A percentile compares a stretch with the other conserved stretches of the same genome.
Evolutionary conservation across 805 yeast genomes (phyloP).

Genomic region (Wickerhamomyces canadensis): DNA sequence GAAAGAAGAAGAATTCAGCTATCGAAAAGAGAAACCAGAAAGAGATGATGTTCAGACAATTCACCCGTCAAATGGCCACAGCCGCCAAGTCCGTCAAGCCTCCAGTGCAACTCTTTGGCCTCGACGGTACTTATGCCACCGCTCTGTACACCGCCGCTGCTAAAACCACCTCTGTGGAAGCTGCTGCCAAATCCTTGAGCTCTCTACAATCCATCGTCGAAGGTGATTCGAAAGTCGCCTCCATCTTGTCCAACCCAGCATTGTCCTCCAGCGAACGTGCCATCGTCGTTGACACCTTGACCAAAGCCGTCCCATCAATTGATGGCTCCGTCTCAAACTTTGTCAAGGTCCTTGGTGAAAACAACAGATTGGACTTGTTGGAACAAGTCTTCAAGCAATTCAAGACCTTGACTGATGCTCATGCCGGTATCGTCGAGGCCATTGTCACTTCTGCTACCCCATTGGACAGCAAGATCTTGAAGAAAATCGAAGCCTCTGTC

Average conservation of each 20-base stretch:
- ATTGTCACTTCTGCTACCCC: slow-evolving; percentile 83
- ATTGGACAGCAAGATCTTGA: slow-evolving; percentile 74
- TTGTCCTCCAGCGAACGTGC: slow-evolving; percentile 71
- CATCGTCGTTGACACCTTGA: slow-evolving; percentile 57
- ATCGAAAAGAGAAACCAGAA: not conserved
- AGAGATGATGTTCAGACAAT: slow-evolving; percentile 58
- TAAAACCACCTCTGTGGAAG: slow-evolving; percentile 69
- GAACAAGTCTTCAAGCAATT: slow-evolving; percentile 64
- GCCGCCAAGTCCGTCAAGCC: slow-evolving; percentile 65
- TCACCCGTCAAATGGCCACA: slow-evolving; percentile 68
- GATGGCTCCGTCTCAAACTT: slow-evolving; percentile 76
- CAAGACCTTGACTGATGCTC: slow-evolving; percentile 75
- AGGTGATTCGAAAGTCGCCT: slow-evolving; percentile 57
- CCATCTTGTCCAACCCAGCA: slow-evolving; percentile 75
- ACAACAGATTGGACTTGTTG: slow-evolving; percentile 83
- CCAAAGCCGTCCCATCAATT: slow-evolving; percentile 37
- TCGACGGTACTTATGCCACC: slow-evolving; percentile 95
- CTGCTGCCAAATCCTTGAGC: slow-evolving; percentile 60
- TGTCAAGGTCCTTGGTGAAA: slow-evolving; percentile 81
- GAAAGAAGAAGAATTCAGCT: not conserved
- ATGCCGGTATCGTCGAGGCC: slow-evolving; percentile 90
- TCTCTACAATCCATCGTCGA: slow-evolving; percentile 49
- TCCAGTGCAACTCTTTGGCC: slow-evolving; percentile 90
- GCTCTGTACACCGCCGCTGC: slow-evolving; percentile 91
- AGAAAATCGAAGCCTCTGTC: slow-evolving; percentile 74